Evolutionary conservation across 805 yeast species (phyloP), one percentile per base, ranked within the genome.

Genomic region (Candida ponderosae): DNA sequence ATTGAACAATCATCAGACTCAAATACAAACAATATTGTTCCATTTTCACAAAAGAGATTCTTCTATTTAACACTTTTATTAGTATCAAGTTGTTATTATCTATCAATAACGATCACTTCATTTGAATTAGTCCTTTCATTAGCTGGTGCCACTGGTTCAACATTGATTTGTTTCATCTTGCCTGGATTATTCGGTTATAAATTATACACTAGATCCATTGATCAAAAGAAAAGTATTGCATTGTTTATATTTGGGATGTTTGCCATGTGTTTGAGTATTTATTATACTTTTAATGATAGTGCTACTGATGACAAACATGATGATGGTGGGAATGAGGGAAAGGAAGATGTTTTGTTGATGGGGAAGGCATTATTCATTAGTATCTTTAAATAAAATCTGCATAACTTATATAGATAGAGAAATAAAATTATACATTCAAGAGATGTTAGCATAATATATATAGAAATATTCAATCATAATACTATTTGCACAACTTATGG

Each of bases 111-210:
- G 9, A 71, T 83, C 9, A 62, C 68, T 1, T 79, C 86, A 0
- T 75, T 83, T 51, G 89, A 81, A 37, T 68, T 73, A 27, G 82
- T 83, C 4, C 58, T 83, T 34, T 76, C 90, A 1, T 61, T 83
- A 36, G 88, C 83, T 9, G 94, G 94, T 4, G 81, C 89, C 5
- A 83, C 93, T 0, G 94, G 94, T 0, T 83, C 89, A 5, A 84
- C 89, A 0, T 66, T 86, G 19, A 83, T 83, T 35, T 77, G 87
- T 18, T 83, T 82, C 56, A 81, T 81, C 9, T 63, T 83, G 31
- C 94, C 94, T 0, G 93, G 94, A 0, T 62, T 79, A 39, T 83
- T 82, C 56, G 90, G 90, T 0, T 82, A 62, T 53, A 70, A 76
- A 53, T 30, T 52, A 31, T 38, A 50, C 16, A 44, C 39, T 1